These are phyloP conservation scores for Aaosphaeria pasadenensis DNA, from an alignment of 2,329 filamentous ascomycete genomes.

Conservation along the genomic window DNA sequence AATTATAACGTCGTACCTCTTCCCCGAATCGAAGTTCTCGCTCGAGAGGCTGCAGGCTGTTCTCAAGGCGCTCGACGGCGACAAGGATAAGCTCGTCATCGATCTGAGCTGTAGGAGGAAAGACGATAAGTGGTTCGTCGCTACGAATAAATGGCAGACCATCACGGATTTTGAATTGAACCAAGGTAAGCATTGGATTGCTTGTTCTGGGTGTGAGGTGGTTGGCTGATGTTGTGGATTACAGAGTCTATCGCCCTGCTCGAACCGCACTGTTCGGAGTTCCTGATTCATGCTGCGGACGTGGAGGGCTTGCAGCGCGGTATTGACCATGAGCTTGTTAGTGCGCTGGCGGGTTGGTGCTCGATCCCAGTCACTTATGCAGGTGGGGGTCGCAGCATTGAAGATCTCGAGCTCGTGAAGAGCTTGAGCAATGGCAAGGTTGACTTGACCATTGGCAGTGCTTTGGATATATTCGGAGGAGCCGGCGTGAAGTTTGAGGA, in stretches of 20 bases:
- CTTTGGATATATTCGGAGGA: conserved; percentile 92
- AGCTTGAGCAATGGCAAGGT: conserved; percentile 74
- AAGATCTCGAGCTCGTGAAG: conserved; percentile 81
- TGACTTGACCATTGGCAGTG: conserved; percentile 94
- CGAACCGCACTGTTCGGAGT: conserved; percentile 92
- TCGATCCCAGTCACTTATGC: conserved; percentile 93
- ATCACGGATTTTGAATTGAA: conserved; percentile 95
- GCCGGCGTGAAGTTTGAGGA: conserved; percentile 82
- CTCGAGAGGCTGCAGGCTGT: conserved; percentile 72
- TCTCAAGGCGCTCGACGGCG: conserved; percentile 67
- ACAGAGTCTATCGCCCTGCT: conserved; percentile 77
- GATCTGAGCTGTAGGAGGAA: conserved; percentile 86
- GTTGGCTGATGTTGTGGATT: too few species aligned
- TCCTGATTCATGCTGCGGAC: conserved; percentile 94
- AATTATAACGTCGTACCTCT: conserved; percentile 94
- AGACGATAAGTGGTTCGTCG: conserved; percentile 84
- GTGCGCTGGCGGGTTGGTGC: conserved; percentile 77
- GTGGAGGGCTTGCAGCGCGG: conserved; percentile 92
- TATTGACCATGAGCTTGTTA: conserved; percentile 82
- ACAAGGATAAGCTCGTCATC: conserved; percentile 82
- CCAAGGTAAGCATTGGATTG: conserved; percentile 55
- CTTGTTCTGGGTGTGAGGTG: not conserved
- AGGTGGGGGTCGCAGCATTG: conserved; percentile 79
- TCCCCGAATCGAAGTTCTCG: conserved; percentile 80
- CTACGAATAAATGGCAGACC: conserved; percentile 99